Evolutionary conservation across 495 filamentous ascomycete species (phyloP).

Genomic region (Xylaria palmicola): DNA sequence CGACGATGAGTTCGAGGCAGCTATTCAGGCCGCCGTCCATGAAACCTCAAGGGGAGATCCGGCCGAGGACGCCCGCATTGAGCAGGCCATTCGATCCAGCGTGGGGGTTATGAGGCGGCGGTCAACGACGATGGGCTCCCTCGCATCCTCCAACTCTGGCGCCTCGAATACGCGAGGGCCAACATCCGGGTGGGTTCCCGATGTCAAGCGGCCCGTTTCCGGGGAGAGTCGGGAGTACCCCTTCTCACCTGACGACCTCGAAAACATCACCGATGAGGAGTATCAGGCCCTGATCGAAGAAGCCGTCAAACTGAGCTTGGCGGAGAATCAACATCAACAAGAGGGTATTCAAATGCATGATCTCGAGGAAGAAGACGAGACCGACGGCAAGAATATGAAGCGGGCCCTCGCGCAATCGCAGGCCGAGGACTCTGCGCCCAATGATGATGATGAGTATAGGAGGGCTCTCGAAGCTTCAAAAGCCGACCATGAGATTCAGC

Average conservation of each 20-base stretch:
- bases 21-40: conserved; percentile 64
- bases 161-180: conserved; percentile 8
- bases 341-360: conserved; percentile 33
- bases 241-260: conserved; percentile 26
- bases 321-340: conserved; percentile 42
- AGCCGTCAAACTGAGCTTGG: conserved; percentile 55
- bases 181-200: conserved; percentile 18
- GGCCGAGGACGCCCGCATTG: conserved; percentile 66
- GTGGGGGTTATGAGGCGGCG: conserved; percentile 55
- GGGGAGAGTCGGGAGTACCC: conserved; percentile 28
- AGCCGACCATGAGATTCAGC: conserved; percentile 11
- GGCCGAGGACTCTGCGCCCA: conserved; percentile 1
- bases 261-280: conserved; percentile 48
- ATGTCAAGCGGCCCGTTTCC: conserved; percentile 24
- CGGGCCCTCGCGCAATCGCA: conserved; percentile 24
- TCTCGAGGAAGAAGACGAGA: conserved; percentile 39
- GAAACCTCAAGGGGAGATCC: conserved; percentile 66
- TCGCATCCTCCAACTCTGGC: background rate
- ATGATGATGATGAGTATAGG: conserved; percentile 28
- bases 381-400: conserved; percentile 35
- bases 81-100: conserved; percentile 67
- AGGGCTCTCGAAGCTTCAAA: conserved; percentile 27
- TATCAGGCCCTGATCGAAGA: conserved; percentile 58
- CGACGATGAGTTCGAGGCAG: conserved; percentile 62
- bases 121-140: conserved; percentile 26